Percentiles rank a stretch among this genome's conserved stretches.
phyloP scores from a whole-genome alignment of 352 stramenopile genomes.

The Pythium myriotylum region DNA sequence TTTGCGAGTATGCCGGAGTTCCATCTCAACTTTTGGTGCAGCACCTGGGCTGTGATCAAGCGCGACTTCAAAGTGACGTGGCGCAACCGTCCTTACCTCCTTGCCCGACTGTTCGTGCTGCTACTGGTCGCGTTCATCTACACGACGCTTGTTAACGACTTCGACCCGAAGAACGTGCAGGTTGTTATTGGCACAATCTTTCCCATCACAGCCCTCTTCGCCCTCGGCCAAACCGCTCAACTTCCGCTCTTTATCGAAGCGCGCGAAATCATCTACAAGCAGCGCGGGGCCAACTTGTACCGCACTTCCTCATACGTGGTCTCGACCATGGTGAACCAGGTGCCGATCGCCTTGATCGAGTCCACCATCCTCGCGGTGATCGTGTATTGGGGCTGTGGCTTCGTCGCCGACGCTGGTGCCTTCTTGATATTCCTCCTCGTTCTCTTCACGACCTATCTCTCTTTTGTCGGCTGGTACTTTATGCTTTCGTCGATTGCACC shows the following conservation, averaged over 20 bases:
- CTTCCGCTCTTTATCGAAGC: constrained; percentile 54
- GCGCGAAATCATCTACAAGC: constrained; percentile 58
- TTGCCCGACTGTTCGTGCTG: too few species aligned
- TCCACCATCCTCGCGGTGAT: constrained; percentile 57
- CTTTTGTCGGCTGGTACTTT: neutral
- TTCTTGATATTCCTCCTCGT: neutral
- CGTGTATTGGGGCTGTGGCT: constrained; percentile 69
- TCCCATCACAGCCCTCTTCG: constrained; percentile 62
- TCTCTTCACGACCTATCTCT: neutral
- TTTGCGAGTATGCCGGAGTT: neutral
- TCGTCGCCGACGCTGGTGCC: constrained; percentile 11
- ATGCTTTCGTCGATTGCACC: neutral
- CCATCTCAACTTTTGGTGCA: neutral
- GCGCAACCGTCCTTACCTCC: too few species aligned
- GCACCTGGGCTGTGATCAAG: too few species aligned
- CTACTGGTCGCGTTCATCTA: constrained; percentile 31
- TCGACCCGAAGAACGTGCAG: constrained; percentile 22
- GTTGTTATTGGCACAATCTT: constrained; percentile 48
- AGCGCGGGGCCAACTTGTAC: too few species aligned
- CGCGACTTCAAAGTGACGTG: too few species aligned
- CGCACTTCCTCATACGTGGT: constrained; percentile 53
- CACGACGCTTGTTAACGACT: constrained; percentile 24
- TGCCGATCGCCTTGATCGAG: constrained; percentile 41
- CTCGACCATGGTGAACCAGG: constrained; percentile 15
- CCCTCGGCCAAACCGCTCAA: constrained; percentile 55